A percentile compares a stretch with the other conserved stretches of the same genome.
These are phyloP conservation scores for Parathielavia hyrcaniae DNA, from an alignment of 495 filamentous ascomycete species.

Conservation along the genomic window DNA sequence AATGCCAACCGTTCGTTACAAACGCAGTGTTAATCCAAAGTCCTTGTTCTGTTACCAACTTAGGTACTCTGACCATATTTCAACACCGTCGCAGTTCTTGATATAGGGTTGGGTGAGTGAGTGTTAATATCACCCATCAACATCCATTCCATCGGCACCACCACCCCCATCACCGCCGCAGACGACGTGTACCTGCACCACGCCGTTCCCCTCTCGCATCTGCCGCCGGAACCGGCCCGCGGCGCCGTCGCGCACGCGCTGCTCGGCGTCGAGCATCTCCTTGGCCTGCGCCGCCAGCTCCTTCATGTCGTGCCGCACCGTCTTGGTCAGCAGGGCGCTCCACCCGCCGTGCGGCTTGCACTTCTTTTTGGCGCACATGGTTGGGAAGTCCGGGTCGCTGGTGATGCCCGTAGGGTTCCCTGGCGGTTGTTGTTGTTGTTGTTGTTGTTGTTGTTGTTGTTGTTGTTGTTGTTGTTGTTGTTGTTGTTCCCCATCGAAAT, in stretches of 20 bases:
- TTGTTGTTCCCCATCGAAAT: not conserved
- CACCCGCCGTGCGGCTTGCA: slow-evolving; percentile 45
- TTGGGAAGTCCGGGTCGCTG: slow-evolving; percentile 5
- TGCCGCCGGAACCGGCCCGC: slow-evolving; percentile 30
- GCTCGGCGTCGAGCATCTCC: slow-evolving; percentile 39
- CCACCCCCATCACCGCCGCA: not conserved
- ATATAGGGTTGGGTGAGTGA: not conserved
- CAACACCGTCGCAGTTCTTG: no score
- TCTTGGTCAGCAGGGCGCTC: slow-evolving; percentile 39
- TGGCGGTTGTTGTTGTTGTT: not conserved
- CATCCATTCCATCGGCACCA: slow-evolving; percentile 9
- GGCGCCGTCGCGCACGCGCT: slow-evolving; percentile 34
- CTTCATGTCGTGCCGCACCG: slow-evolving; percentile 39
- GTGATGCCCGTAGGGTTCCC: not conserved
- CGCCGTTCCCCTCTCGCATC: slow-evolving; percentile 28
- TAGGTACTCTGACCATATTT: no score
- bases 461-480: not conserved
- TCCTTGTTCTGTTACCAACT: no score
- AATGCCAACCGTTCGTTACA: no score
- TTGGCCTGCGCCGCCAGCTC: slow-evolving; percentile 41
- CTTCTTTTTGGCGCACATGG: slow-evolving; percentile 45
- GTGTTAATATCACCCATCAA: not conserved
- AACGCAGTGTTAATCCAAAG: no score
- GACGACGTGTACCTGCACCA: slow-evolving; percentile 17
- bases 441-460: not conserved